These are phyloP conservation scores for Globisporangium nodosum DNA, from an alignment of 352 stramenopile genomes.

Conservation along the genomic window DNA sequence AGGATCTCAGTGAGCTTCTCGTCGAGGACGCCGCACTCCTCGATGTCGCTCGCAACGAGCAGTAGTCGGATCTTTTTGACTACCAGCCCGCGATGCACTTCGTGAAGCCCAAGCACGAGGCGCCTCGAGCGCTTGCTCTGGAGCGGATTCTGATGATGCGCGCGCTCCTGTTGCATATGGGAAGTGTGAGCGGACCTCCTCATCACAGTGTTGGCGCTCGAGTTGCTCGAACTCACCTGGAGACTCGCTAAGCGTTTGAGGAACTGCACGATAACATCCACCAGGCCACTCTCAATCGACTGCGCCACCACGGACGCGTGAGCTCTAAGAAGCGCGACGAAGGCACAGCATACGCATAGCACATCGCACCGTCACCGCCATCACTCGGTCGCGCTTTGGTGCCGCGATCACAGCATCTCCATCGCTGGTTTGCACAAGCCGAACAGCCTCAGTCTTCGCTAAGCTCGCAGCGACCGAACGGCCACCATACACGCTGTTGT, in stretches of 20 bases:
- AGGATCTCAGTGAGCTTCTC: conserved; percentile 10
- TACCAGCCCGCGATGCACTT: conserved; percentile 7
- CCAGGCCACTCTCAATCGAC: not conserved
- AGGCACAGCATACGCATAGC: not conserved
- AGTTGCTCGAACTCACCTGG: conserved; percentile 4
- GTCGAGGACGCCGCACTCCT: conserved; percentile 9
- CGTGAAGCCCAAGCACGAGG: conserved; percentile 14
- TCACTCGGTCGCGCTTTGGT: not conserved
- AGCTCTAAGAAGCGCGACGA: not conserved
- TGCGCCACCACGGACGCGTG: not conserved
- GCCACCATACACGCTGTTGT: conserved; percentile 5
- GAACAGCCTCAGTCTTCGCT: not conserved
- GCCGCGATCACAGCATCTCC: not conserved
- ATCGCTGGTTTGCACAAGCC: not conserved
- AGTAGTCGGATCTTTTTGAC: conserved; percentile 10
- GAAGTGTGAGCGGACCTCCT: too few relatives aligned
- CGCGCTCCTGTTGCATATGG: conserved; percentile 6
- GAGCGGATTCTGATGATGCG: conserved; percentile 8
- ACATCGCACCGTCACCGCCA: not conserved
- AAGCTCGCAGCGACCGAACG: not conserved
- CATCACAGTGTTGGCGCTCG: too few relatives aligned
- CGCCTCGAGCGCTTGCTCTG: conserved; percentile 14
- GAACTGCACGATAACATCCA: conserved; percentile 2
- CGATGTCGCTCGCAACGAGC: conserved; percentile 9
- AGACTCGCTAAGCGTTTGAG: conserved; percentile 13